These are phyloP conservation scores for Termitomyces sp. DNA, from an alignment of 1,284 basidiomycete genomes.

Conservation along the genomic window DNA sequence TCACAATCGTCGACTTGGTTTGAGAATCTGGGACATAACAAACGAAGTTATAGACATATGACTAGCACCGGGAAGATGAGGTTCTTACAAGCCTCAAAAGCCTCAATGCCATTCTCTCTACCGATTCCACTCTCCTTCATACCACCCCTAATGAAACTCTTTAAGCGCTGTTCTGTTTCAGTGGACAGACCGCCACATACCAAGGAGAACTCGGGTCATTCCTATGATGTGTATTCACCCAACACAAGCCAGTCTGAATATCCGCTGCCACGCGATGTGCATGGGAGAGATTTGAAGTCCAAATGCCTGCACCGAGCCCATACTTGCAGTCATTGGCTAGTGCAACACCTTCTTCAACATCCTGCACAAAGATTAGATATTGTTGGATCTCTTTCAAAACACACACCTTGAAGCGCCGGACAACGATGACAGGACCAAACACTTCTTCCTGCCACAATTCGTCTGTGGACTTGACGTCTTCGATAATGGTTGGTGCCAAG, in stretches of 20 bases:
- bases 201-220: conserved; percentile 86
- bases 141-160: conserved; percentile 54
- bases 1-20: conserved; percentile 74
- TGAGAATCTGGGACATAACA: conserved; percentile 55
- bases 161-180: not conserved
- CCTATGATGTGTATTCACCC: conserved; percentile 83
- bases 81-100: conserved; percentile 64
- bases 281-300: conserved; percentile 68
- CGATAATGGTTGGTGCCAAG: conserved; percentile 73
- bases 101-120: conserved; percentile 77
- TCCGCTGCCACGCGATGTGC: conserved; percentile 65
- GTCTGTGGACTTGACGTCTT: conserved; percentile 51
- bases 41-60: conserved; percentile 3
- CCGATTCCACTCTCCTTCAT: conserved; percentile 84
- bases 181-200: conserved; percentile 34
- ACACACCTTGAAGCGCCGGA: conserved; percentile 58
- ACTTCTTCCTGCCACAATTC: conserved; percentile 78
- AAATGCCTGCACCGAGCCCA: conserved; percentile 75
- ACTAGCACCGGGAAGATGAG: conserved; percentile 11
- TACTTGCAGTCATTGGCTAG: conserved; percentile 76
- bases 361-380: conserved; percentile 30
- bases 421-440: conserved; percentile 75
- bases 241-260: conserved; percentile 72
- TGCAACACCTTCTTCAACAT: conserved; percentile 58
- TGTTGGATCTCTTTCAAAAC: not conserved